Evolutionary conservation across 1,139 yeast genomes (phyloP).

Genomic region (Debaryomyces fabryi): DNA sequence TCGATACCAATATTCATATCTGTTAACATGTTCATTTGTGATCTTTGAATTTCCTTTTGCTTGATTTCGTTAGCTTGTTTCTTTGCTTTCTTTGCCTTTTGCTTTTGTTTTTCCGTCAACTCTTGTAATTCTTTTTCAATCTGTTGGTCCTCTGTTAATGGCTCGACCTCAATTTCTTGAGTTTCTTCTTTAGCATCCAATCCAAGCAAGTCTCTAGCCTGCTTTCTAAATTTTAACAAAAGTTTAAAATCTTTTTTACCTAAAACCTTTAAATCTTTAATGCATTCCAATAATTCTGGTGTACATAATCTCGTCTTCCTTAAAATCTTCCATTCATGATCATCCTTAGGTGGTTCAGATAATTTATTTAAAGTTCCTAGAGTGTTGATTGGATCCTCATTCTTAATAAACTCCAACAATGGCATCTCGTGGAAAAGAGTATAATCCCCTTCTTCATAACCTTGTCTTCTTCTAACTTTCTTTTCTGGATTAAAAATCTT

Average conservation of each 20-base stretch:
- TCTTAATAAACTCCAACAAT: constrained; percentile 73
- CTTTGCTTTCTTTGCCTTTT: constrained; percentile 74
- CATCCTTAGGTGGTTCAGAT: constrained; percentile 51
- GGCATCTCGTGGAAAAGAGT: constrained; percentile 73
- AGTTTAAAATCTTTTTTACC: constrained; percentile 91
- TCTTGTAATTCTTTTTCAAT: constrained; percentile 81
- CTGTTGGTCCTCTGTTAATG: constrained; percentile 83
- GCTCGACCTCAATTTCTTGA: constrained; percentile 60
- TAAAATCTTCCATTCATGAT: constrained; percentile 72
- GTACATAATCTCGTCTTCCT: constrained; percentile 76
- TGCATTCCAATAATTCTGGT: constrained; percentile 75
- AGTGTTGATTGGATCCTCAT: constrained; percentile 81
- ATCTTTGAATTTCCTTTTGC: constrained; percentile 85
- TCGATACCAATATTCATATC: constrained; percentile 93
- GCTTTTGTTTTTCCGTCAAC: constrained; percentile 71
- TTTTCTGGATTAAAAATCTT: constrained; percentile 93
- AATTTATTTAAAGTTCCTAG: constrained; percentile 74
- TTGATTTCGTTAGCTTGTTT: constrained; percentile 79
- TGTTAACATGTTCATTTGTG: constrained; percentile 96
- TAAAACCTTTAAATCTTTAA: constrained; percentile 87
- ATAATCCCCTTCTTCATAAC: constrained; percentile 95
- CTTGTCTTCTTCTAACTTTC: constrained; percentile 88
- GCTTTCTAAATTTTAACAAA: constrained; percentile 84
- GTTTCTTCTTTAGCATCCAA: constrained; percentile 59
- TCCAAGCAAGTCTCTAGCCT: constrained; percentile 78